Evolutionary conservation across 2,329 filamentous ascomycete genomes (phyloP), one percentile per base, ranked within the genome.

Genomic region (Geoglossum cookeanum): DNA sequence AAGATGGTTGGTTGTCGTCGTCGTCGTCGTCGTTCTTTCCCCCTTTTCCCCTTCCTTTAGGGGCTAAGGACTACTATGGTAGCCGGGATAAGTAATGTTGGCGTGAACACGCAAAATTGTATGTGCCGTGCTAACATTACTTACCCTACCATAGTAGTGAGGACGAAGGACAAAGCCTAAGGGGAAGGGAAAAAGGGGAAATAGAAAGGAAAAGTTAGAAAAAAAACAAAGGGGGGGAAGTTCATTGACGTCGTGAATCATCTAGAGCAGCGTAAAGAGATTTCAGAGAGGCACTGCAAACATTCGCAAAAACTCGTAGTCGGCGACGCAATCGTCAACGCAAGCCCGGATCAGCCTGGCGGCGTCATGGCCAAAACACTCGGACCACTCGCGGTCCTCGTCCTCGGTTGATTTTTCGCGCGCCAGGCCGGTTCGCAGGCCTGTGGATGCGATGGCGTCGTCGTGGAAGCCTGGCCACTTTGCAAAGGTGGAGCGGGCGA

Each of bases 401-500:
- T 80, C 73, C 63, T 86, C 84, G 15, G 77, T 74, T 1, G 77
- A 81, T 63, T 81, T 15, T 39, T 53, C 42, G 51, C 27, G 45
- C 1, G 51, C 35, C 35, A 22, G 22, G 2, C 55, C 47, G 55
- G 86, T 80, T 67, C 83, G 84, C 65, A 98, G 73, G 60, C 81
- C 82, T 42, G 77, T 84, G 66, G 87, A 94, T 63, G 85, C 76
- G 64, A 97, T 87, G 13, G 89, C 92, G 74, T 97, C 92, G 63
- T 97, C 86, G 69, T 97, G 92, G 73, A 94, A 97, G 9, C 92
- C 92, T 63, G 83, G 85, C 92, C 92, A 97, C 74, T 98, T 97
- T 72, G 90, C 88, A 71, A 97, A 97, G 17, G 82, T 83, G 61
- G 80, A 76, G 62, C 78, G 75, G 2, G 90, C 91, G 60, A 78